A percentile compares a stretch with the other conserved stretches of the same genome.
These are phyloP conservation scores for Amaranthus palmeri DNA, from an alignment of 148 eudicot genomes.

Conservation along the genomic window DNA sequence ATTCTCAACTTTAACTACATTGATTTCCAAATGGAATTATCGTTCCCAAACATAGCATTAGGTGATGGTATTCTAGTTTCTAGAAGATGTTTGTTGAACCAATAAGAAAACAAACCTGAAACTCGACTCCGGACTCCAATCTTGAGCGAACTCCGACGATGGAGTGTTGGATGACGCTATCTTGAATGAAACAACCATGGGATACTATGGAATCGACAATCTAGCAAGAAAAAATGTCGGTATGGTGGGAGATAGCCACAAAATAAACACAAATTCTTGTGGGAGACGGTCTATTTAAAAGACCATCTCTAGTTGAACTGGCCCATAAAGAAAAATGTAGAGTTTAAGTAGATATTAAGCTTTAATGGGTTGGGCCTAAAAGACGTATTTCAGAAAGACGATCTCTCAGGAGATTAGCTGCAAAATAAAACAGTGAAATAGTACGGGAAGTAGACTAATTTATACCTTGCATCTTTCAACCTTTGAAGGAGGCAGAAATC, in stretches of 20 bases:
- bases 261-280: no score
- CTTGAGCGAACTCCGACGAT: slow-evolving; percentile 86
- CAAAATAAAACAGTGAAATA: neutral
- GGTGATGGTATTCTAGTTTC: neutral
- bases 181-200: slow-evolving; percentile 82
- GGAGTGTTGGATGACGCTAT: slow-evolving; percentile 65
- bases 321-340: no score
- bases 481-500: slow-evolving; percentile 92
- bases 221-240: slow-evolving; percentile 28
- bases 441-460: neutral
- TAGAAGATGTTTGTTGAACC: neutral
- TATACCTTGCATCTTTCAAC: slow-evolving; percentile 76
- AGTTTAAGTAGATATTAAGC: no score
- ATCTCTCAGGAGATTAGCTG: no score
- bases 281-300: no score
- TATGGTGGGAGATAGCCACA: neutral
- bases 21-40: neutral
- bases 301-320: no score
- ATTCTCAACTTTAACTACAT: no score
- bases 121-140: slow-evolving; percentile 66
- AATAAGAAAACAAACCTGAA: slow-evolving; percentile 44
- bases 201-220: slow-evolving; percentile 84
- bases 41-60: neutral
- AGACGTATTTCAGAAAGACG: no score
- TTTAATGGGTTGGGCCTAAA: no score